Evolutionary conservation across 139 green algal genomes (phyloP).

Genomic region (Marvania coccoides): DNA sequence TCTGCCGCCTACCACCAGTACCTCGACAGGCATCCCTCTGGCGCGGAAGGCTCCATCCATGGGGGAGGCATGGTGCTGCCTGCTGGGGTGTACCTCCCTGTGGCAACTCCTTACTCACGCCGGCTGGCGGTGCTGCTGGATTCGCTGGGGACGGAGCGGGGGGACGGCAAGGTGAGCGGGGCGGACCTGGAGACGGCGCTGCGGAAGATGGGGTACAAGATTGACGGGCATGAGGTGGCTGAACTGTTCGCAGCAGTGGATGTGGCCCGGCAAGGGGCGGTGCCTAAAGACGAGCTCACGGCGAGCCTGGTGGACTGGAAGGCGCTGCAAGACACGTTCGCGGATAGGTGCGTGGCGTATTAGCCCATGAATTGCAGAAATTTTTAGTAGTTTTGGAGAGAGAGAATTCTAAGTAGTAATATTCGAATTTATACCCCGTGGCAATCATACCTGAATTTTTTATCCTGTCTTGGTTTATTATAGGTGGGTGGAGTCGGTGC

Average conservation of each 20-base stretch:
- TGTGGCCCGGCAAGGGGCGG: background rate
- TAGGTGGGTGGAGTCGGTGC: conserved; percentile 15
- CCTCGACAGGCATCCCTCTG: too few relatives aligned
- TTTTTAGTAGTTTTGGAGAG: background rate
- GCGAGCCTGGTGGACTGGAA: conserved; percentile 24
- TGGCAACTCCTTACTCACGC: conserved; percentile 14
- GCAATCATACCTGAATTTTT: background rate
- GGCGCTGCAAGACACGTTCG: background rate
- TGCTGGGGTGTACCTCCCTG: conserved; percentile 1
- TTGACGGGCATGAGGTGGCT: conserved; percentile 5
- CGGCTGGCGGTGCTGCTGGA: conserved; percentile 19
- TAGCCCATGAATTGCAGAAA: background rate
- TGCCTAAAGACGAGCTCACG: conserved; percentile 3
- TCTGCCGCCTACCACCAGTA: background rate
- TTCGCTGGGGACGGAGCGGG: background rate
- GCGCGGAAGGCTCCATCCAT: background rate
- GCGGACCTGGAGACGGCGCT: background rate
- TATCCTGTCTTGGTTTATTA: background rate
- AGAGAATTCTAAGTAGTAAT: background rate
- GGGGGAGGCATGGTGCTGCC: background rate
- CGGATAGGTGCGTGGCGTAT: background rate
- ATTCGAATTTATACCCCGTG: background rate
- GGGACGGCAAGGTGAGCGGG: conserved; percentile 11
- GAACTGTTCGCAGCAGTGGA: conserved; percentile 24
- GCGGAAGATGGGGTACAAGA: conserved; percentile 8